Conservation (phyloP, 495 filamentous ascomycete species). For the Penicillium atrosanguineum region DNA sequence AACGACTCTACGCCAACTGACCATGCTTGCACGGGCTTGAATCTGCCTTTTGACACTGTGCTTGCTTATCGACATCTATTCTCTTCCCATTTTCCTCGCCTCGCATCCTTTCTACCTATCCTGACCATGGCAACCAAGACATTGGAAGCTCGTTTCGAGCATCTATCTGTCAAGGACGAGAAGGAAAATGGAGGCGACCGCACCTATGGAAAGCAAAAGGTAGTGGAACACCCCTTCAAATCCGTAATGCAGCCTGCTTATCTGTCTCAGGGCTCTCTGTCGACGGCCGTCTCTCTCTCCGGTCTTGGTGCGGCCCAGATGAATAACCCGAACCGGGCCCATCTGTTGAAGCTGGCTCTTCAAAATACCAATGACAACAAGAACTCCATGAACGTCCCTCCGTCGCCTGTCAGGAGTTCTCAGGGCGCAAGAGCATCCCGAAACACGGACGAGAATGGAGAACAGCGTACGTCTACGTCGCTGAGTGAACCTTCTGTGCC, state of each 20-base stretch:
- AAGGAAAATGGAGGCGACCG: slow-evolving; percentile 55
- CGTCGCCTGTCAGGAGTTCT: slow-evolving; percentile 33
- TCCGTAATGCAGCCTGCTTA: slow-evolving; percentile 25
- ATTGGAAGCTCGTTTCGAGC: slow-evolving; percentile 79
- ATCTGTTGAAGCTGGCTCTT: slow-evolving; percentile 77
- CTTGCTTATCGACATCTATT: slow-evolving; percentile 1
- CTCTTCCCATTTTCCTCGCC: slow-evolving; percentile 1
- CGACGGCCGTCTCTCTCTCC: slow-evolving; percentile 51
- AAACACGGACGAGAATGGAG: slow-evolving; percentile 54
- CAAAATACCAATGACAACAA: slow-evolving; percentile 65
- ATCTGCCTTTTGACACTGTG: neutral
- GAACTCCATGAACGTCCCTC: slow-evolving; percentile 43
- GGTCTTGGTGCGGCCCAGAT: slow-evolving; percentile 51
- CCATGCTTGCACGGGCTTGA: slow-evolving; percentile 9
- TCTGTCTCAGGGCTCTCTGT: slow-evolving; percentile 38
- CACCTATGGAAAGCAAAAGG: slow-evolving; percentile 67
- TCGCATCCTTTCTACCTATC: slow-evolving; percentile 6
- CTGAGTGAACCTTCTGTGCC: slow-evolving; percentile 58
- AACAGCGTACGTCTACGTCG: slow-evolving; percentile 50
- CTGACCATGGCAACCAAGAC: slow-evolving; percentile 55
- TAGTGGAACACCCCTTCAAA: slow-evolving; percentile 25
- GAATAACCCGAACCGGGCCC: slow-evolving; percentile 61
- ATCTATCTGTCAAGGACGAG: slow-evolving; percentile 77
- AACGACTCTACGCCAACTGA: slow-evolving; percentile 4
- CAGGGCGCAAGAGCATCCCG: slow-evolving; percentile 41